Evolutionary conservation across 805 yeast species (phyloP), one percentile per base, ranked within the genome.

Genomic region (Kuraishia piskuri): DNA sequence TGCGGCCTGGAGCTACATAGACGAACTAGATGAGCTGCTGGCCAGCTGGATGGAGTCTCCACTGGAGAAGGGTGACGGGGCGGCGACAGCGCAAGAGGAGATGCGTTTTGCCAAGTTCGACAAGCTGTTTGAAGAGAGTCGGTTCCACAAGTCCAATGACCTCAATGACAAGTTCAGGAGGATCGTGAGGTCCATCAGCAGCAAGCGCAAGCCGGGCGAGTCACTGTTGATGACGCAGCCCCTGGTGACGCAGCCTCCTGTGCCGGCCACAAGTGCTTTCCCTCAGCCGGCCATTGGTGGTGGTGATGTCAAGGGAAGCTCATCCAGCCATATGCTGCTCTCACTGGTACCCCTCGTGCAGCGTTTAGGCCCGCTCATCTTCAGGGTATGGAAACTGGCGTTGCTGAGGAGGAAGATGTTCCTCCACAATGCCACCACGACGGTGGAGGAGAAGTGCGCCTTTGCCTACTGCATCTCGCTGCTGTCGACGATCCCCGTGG

Each of bases 401-500:
- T 66, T 88, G 45, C 61, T 84, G 36, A 69, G 94, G 20, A 76
- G 80, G 54, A 69, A 80, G 40, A 73, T 88, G 3, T 56, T 88
- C 2, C 56, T 85, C 1, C 73, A 75, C 60, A 64, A 72, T 59
- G 55, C 68, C 50, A 20, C 21, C 26, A 14, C 57, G 52, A 55
- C 59, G 53, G 64, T 76, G 12, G 75, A 72, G 48, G 63, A 63
- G 40, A 63, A 70, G 51, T 73, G 82, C 50, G 73, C 81, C 17
- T 80, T 78, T 63, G 73, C 80, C 3, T 86, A 84, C 61, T 69
- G 85, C 23, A 61, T 86, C 0, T 74, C 87, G 2, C 69, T 85
- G 14, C 61, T 88, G n/a, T 77, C 88, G 1, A 68, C 83, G 2
- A 72, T 86, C 3, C 92, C 94, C 0, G 71, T 75, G 52, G 86